Base-by-base conservation (phyloP, 495 filamentous ascomycete species). In the Hypoxylon fragiforme region DNA sequence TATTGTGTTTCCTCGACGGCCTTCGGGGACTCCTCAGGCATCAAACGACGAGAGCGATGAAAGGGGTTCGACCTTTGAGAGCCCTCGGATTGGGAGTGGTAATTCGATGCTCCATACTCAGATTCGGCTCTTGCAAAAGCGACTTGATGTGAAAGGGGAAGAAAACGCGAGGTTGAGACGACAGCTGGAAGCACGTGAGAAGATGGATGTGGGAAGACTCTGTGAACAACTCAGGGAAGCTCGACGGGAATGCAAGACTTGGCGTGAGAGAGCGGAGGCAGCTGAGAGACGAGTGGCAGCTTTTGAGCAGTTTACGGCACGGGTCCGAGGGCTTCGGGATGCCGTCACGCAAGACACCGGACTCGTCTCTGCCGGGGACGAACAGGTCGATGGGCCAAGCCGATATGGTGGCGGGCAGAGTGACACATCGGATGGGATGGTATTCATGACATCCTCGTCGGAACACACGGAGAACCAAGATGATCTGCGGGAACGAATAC, bases 211-310 rank as follows among this genome's bases (percentile, higher is more conserved):
- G 8, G 74, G 68, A 0, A 68, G 65, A 6, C 37, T 81, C 32
- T 69, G 68, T 31, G 71, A 77, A 46, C 68, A 75, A 52, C 64
- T 84, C 22, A 60, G 70, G 13, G 54, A 69, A 3, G 68, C 73
- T n/a, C 72, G 70, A 43, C 65, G 65, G 18, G 77, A 81, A 38
- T 60, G 69, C 32, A 51, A 63, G 22, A 63, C 66, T 42, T 85
- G 81, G 81, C 72, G 70, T 43, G 66, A 63, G 19, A 66, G 77
- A 41, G 81, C 81, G 1, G 72, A 80, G 62, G 57, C 65, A 9
- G 78, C 79, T 0, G 80, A 84, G 70, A 72, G 66, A 57, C 66
- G 71, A 18, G 62, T 81, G 0, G 51, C 60, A 7, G 57, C 70
- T 3, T 69, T 78, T 37, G 64, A 76, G 54, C 53, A 56, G 31